These are phyloP conservation scores for Aspergillus vadensis DNA, from an alignment of 2,329 filamentous ascomycete genomes.

Conservation along the genomic window DNA sequence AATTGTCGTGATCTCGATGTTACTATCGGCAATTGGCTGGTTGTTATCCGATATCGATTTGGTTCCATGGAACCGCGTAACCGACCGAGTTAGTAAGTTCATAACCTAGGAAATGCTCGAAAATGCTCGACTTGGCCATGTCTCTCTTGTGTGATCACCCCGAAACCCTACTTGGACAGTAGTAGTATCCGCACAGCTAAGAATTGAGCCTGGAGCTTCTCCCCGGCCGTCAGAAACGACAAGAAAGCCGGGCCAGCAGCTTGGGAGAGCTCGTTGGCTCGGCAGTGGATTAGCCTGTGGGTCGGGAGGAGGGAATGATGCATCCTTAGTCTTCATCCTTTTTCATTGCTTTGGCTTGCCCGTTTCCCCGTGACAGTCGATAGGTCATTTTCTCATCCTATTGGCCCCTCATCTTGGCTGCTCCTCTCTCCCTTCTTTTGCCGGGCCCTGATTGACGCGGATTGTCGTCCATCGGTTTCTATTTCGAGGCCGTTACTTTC, in stretches of 20 bases:
- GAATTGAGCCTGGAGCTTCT: background rate
- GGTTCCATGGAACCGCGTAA: background rate
- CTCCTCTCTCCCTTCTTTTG: background rate
- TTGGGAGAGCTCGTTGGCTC: background rate
- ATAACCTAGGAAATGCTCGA: background rate
- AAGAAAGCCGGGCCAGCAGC: too few relatives aligned
- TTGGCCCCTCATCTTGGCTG: background rate
- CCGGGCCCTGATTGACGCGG: background rate
- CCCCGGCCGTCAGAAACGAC: background rate
- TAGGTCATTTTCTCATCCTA: constrained; percentile 9
- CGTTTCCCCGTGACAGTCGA: constrained; percentile 14
- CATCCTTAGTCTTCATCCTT: constrained; percentile 4
- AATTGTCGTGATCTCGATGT: background rate
- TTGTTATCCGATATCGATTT: background rate
- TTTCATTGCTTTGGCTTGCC: background rate
- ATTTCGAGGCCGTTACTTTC: constrained; percentile 1
- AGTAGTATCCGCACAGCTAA: background rate
- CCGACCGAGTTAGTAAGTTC: background rate
- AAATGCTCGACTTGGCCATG: background rate
- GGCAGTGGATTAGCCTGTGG: constrained; percentile 2
- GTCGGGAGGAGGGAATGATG: background rate
- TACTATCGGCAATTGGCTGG: background rate
- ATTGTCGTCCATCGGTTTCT: background rate
- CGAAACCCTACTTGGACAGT: too few relatives aligned
- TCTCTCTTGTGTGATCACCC: background rate